Evolutionary conservation across 305 asterid species (phyloP).

Genomic region (Plantago coronopus): DNA sequence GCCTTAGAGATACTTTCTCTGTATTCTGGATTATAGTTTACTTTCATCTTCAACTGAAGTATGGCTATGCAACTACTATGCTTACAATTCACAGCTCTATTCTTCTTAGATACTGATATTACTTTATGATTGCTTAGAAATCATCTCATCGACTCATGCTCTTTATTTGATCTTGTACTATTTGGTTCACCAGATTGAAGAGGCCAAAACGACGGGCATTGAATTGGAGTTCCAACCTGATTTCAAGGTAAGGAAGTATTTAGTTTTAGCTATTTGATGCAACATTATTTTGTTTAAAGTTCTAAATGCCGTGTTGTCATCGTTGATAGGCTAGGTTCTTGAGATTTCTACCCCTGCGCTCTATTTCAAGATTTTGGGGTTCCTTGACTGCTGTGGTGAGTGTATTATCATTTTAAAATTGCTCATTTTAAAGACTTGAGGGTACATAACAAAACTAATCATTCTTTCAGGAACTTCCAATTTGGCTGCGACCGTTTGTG

Average conservation of each 20-base stretch:
- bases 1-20: conserved; percentile 3
- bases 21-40: conserved; percentile 6
- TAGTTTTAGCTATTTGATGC: conserved; percentile 11
- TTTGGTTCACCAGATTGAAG: conserved; percentile 61
- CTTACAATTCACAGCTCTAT: conserved; percentile 8
- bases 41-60: conserved; percentile 5
- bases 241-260: conserved; percentile 53
- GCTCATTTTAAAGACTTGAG: conserved; percentile 14
- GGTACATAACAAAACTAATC: conserved; percentile 19
- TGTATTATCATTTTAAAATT: conserved; percentile 20
- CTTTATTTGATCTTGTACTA: conserved; percentile 9
- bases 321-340: conserved; percentile 67
- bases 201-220: conserved; percentile 62
- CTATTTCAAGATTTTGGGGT: conserved; percentile 93
- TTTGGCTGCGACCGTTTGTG: conserved; percentile 76
- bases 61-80: neutral
- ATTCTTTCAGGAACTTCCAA: conserved; percentile 73
- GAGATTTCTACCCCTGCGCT: conserved; percentile 73
- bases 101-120: conserved; percentile 15
- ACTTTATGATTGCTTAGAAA: conserved; percentile 3
- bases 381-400: conserved; percentile 65
- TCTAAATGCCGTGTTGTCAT: conserved; percentile 20
- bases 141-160: conserved; percentile 13
- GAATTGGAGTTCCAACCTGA: conserved; percentile 83
- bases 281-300: neutral